Percentiles rank a stretch among this genome's conserved stretches.
phyloP scores from a whole-genome alignment of 148 eudicot species.

The Cornus controversa region DNA sequence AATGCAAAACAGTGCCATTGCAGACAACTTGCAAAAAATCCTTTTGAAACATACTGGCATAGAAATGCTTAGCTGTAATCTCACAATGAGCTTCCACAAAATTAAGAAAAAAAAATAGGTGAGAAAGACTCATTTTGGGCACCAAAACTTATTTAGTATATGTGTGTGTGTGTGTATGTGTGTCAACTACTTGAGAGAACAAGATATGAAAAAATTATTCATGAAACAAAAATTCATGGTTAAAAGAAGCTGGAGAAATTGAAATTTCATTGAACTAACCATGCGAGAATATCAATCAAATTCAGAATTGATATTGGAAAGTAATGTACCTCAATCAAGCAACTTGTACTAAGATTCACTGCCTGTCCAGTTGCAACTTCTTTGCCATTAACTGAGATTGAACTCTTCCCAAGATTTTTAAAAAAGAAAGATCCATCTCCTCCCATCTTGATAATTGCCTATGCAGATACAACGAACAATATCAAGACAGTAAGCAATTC shows the following conservation, averaged over 20 bases:
- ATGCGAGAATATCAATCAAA: not conserved
- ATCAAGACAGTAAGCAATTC: constrained; percentile 14
- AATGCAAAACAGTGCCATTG: not conserved
- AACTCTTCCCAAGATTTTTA: constrained; percentile 66
- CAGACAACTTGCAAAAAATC: not conserved
- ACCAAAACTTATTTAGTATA: not conserved
- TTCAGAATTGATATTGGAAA: not conserved
- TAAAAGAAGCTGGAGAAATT: not conserved
- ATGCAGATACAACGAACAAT: constrained; percentile 13
- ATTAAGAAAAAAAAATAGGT: too few relatives aligned
- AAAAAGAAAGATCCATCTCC: constrained; percentile 67
- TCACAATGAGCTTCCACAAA: not conserved
- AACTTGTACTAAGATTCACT: constrained; percentile 47
- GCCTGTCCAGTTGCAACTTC: constrained; percentile 44
- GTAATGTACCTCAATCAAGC: constrained; percentile 71
- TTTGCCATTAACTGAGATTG: constrained; percentile 58
- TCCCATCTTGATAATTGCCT: constrained; percentile 86
- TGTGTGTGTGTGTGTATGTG: too few relatives aligned
- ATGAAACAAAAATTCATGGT: not conserved
- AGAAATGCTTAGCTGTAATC: not conserved
- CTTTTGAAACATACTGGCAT: not conserved
- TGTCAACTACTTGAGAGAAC: not conserved
- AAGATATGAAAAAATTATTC: constrained; percentile 15
- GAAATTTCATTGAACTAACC: not conserved
- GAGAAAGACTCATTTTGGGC: not conserved